Base-by-base conservation (phyloP, 495 filamentous ascomycete species). In the Xylaria flabelliformis region DNA sequence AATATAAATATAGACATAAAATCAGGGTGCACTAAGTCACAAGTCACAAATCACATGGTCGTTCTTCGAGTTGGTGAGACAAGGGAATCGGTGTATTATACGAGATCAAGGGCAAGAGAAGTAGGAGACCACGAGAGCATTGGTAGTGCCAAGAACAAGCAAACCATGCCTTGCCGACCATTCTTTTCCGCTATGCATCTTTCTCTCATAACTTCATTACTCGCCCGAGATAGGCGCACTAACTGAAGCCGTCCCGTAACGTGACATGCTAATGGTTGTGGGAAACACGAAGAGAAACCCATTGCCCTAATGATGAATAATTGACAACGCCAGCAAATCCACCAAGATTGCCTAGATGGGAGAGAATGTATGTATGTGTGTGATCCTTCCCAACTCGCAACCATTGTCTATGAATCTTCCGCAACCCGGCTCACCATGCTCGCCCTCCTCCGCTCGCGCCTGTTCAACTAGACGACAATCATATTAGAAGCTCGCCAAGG, bases 311-410 rank as follows among this genome's bases (percentile, higher is more conserved):
- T 72, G 74, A 79, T 74, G 70, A 74, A 69, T 73, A 67, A 75
- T 72, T 41, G 74, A 74, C 74, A 77, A 73, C 74, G 73, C 69
- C 73, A 73, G 77, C 64, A 71, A 72, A 76, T 74, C 70, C 77
- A 73, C 64, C 71, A 73, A 73, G 71, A 76, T 75, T 76, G 77
- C 76, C 71, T 66, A 75, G 67, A 70, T 71, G 73, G 72, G 69
- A 75, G 73, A 67, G 68, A 71, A 76, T 67, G 66, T 62, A 46
- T 53, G 46, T 71, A 34, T 55, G 50, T 44, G 10, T 65, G 51
- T 50, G 34, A 55, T 36, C 51, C 63, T 72, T 19, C 63, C 42
- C 36, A 36, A 42, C 62, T 29, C 51, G 50, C 50, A 61, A 50
- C 53, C 50, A 46, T 39, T 72, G 63, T 72, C 42, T 72, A 66